Percentiles rank a stretch among this genome's conserved stretches.
phyloP scores from a whole-genome alignment of 1,284 basidiomycete genomes.

The Phlebopus sp. region DNA sequence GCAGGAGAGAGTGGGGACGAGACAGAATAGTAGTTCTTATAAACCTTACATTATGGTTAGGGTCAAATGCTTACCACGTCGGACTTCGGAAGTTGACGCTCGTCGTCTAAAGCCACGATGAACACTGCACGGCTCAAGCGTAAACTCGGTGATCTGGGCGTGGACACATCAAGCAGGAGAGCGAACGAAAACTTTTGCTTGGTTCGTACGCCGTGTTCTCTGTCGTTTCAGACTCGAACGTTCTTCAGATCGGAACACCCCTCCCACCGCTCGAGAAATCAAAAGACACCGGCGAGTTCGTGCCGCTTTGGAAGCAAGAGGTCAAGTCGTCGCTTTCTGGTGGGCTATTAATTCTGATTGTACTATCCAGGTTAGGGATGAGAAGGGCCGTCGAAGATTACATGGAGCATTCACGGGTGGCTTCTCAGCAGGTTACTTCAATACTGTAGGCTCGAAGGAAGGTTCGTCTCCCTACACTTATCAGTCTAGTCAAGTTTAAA shows the following conservation, averaged over 20 bases:
- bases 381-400: conserved; percentile 87
- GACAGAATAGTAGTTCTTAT: not conserved
- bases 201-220: conserved; percentile 41
- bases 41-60: conserved; percentile 22
- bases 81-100: not conserved
- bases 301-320: conserved; percentile 97
- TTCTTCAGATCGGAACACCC: conserved; percentile 81
- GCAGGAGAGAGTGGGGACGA: conserved; percentile 1
- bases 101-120: conserved; percentile 32
- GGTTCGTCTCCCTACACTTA: conserved; percentile 43
- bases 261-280: conserved; percentile 85
- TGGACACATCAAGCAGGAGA: conserved; percentile 65
- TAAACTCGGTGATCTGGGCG: conserved; percentile 78
- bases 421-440: conserved; percentile 97
- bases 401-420: conserved; percentile 99
- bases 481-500: not conserved
- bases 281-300: conserved; percentile 89
- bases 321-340: conserved; percentile 39
- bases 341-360: conserved; percentile 21
- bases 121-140: conserved; percentile 61
- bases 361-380: conserved; percentile 75
- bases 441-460: conserved; percentile 94
- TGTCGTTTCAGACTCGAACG: conserved; percentile 8
- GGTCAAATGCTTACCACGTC: conserved; percentile 6
- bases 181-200: conserved; percentile 87